Base-by-base conservation (phyloP, 2,329 filamentous ascomycete species). In the Aspergillus neotritici region DNA sequence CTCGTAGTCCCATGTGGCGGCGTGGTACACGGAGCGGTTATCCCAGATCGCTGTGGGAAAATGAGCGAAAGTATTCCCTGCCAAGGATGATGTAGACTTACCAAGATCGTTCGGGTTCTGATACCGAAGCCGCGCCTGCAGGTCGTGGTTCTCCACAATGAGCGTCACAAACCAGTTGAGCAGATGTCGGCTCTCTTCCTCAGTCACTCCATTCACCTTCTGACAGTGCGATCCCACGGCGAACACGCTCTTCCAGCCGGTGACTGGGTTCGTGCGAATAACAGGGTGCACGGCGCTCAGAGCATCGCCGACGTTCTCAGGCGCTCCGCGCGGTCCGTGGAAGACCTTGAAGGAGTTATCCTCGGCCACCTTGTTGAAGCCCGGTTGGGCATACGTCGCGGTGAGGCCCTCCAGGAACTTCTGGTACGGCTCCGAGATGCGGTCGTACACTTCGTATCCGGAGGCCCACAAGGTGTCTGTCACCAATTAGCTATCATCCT, bases 11-110 rank as follows among this genome's bases (percentile, higher is more conserved):
- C 69, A 69, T 0, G 75, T 80, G 0, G 76, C 76, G 2, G 72
- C 69, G 49, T 80, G 77, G 52, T 74, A 79, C 1, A 73, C 73
- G n/a, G 68, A 73, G 6, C 76, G 65, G 51, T 80, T 79, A 49
- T 80, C 76, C 77, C 77, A 80, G 49, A 80, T 78, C 1, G 76
- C 77, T 55, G 63, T 6, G 3, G 37, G 12, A 43, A 9, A 17
- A 14, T 49, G n/a, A 40, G 16, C 34, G 28, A 33, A 10, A 5
- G 30, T 28, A 13, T 25, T 9, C 3, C 7, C 6, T 25, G 7
- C 7, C 2, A 8, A 25, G 6, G 6, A 3, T 25, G 7, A 25
- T 25, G 6, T 2, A 2, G 7, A 43, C 58, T 46, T 47, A 64
- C 60, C 62, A 10, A 68, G 44, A 46, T 80, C 77, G 50, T 68